Evolutionary conservation across 2,329 filamentous ascomycete genomes (phyloP).

Genomic region (Ophiosphaerella herpotricha): DNA sequence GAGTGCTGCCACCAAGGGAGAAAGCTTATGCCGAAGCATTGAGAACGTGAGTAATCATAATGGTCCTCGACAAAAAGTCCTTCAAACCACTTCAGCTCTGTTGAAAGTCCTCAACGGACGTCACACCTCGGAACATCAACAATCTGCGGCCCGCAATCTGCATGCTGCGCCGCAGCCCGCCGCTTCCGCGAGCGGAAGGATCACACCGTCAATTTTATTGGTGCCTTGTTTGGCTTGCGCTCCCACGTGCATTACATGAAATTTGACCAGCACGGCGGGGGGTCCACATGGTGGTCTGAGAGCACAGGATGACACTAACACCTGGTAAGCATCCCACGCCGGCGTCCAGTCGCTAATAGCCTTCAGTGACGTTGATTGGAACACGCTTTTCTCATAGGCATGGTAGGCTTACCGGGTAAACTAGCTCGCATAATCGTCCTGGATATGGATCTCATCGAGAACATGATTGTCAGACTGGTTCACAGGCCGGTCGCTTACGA

Average conservation of each 20-base stretch:
- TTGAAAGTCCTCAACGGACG: background rate
- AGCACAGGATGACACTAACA: background rate
- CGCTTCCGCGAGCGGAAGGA: slow-evolving; percentile 7
- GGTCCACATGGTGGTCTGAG: background rate
- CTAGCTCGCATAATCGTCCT: slow-evolving; percentile 4
- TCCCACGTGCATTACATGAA: slow-evolving; percentile 3
- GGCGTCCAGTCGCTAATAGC: background rate
- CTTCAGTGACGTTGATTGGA: background rate
- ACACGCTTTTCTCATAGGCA: background rate
- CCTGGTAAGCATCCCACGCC: background rate
- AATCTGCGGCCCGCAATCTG: slow-evolving; percentile 1
- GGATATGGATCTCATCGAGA: background rate
- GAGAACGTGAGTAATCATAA: too few relatives aligned
- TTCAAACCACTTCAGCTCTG: background rate
- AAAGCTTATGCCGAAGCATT: too few relatives aligned
- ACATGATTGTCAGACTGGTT: background rate
- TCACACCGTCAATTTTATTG: background rate
- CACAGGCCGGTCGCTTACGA: background rate
- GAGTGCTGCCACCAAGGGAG: too few relatives aligned
- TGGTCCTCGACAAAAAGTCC: background rate
- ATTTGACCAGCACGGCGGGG: background rate
- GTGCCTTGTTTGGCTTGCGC: background rate
- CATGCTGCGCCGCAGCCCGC: slow-evolving; percentile 1
- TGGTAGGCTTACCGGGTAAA: slow-evolving; percentile 12
- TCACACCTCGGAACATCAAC: background rate